Evolutionary conservation across 306 rosid species (phyloP).

Genomic region (Cucurbita argyrosperma): DNA sequence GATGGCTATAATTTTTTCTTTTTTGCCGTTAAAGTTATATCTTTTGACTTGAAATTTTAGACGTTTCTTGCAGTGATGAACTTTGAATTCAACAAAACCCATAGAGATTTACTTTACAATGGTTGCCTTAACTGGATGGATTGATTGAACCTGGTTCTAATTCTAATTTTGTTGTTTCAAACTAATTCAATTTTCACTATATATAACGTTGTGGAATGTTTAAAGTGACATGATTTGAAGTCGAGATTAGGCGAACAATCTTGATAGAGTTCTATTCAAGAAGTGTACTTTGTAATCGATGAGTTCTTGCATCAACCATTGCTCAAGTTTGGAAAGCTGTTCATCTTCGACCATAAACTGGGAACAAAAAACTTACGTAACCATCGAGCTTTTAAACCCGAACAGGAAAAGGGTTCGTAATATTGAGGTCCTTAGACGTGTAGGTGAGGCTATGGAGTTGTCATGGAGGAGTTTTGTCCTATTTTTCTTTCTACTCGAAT

Average conservation of each 20-base stretch:
- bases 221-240: not conserved
- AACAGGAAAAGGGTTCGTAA: not conserved
- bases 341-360: not conserved
- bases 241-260: not conserved
- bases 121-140: not conserved
- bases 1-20: not conserved
- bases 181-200: not conserved
- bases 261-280: not conserved
- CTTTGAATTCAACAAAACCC: not conserved
- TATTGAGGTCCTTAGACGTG: not conserved
- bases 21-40: not conserved
- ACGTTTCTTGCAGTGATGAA: not conserved
- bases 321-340: not conserved
- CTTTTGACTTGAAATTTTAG: not conserved
- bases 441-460: not conserved
- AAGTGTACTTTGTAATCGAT: not conserved
- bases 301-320: not conserved
- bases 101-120: not conserved
- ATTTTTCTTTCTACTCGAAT: no score
- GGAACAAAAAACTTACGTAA: not conserved
- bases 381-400: not conserved
- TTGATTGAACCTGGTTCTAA: not conserved
- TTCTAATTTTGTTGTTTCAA: not conserved
- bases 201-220: not conserved
- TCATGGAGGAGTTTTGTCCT: not conserved